Evolutionary conservation across 2,329 filamentous ascomycete genomes (phyloP).

Genomic region (Cladosporium sp.): DNA sequence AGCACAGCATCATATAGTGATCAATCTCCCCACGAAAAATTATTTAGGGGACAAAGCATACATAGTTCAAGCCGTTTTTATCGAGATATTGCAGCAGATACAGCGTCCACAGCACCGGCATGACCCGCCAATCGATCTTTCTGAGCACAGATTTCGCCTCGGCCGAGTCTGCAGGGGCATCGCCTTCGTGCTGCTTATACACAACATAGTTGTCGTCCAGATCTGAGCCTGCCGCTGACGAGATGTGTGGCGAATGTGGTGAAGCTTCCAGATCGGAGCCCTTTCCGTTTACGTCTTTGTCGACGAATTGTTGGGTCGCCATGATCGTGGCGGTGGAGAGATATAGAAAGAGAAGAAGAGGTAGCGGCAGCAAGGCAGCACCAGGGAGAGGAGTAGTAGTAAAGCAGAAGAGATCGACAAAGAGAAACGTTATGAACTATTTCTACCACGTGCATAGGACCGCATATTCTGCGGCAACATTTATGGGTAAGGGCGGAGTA

Average conservation of each 20-base stretch:
- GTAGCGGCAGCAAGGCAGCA: neutral
- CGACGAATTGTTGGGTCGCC: neutral
- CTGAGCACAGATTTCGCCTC: constrained; percentile 37
- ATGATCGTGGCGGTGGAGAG: neutral
- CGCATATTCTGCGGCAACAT: constrained; percentile 16
- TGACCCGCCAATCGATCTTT: constrained; percentile 39
- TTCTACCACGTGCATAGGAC: constrained; percentile 7
- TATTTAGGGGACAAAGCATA: neutral
- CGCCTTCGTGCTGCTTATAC: constrained; percentile 30
- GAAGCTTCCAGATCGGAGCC: constrained; percentile 15
- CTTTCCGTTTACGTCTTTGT: neutral
- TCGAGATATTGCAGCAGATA: constrained; percentile 45
- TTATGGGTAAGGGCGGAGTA: constrained; percentile 4
- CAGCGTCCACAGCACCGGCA: constrained; percentile 37
- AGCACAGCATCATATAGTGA: no score
- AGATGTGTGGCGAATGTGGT: constrained; percentile 22
- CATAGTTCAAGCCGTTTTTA: constrained; percentile 45
- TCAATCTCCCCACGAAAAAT: no score
- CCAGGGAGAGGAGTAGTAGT: neutral
- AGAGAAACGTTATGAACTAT: neutral
- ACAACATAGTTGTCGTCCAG: constrained; percentile 33
- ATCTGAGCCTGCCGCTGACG: constrained; percentile 23
- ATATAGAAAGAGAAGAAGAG: neutral
- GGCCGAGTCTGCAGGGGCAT: constrained; percentile 19
- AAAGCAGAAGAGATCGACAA: constrained; percentile 8